Percentiles rank a stretch among this genome's conserved stretches.
Conservation (phyloP, 352 stramenopile species). For the Pythium sukuiense region DNA sequence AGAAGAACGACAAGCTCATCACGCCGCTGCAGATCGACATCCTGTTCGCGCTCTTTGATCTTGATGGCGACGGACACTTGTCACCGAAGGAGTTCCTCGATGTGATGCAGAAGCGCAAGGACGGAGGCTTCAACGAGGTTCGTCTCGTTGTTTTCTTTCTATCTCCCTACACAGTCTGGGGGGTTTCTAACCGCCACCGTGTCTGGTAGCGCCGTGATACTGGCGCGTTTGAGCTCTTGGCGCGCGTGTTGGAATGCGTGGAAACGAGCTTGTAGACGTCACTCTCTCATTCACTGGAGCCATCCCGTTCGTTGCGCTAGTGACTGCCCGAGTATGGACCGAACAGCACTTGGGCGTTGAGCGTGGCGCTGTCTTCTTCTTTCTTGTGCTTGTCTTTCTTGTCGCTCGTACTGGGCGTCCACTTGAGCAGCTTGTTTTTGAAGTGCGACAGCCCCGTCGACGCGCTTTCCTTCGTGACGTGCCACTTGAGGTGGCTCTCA, state of each 20-base stretch:
- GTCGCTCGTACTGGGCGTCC: constrained; percentile 50
- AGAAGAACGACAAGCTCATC: constrained; percentile 59
- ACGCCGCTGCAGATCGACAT: constrained; percentile 85
- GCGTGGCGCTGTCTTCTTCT: constrained; percentile 50
- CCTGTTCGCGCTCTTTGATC: constrained; percentile 81
- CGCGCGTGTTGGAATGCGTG: constrained; percentile 66
- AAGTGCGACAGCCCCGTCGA: constrained; percentile 83
- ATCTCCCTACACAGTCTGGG: not conserved
- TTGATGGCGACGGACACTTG: constrained; percentile 73
- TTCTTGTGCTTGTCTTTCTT: constrained; percentile 74
- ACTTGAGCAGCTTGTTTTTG: constrained; percentile 86
- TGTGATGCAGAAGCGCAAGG: constrained; percentile 86
- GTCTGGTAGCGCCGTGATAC: constrained; percentile 65
- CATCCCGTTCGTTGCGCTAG: not conserved
- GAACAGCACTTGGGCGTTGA: constrained; percentile 76
- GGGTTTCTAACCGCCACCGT: not conserved
- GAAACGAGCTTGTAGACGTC: constrained; percentile 39
- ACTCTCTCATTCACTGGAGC: not conserved
- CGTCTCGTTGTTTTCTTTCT: not conserved
- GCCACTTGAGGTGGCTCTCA: constrained; percentile 81
- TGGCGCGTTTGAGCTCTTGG: constrained; percentile 67
- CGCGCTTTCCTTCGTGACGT: constrained; percentile 78
- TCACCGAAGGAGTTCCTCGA: constrained; percentile 84
- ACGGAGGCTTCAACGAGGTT: constrained; percentile 82
- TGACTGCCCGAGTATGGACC: constrained; percentile 62